Evolutionary conservation across 192 early-diverging fungal genomes (phyloP).

Genomic region (Anaeromyces robustus): DNA sequence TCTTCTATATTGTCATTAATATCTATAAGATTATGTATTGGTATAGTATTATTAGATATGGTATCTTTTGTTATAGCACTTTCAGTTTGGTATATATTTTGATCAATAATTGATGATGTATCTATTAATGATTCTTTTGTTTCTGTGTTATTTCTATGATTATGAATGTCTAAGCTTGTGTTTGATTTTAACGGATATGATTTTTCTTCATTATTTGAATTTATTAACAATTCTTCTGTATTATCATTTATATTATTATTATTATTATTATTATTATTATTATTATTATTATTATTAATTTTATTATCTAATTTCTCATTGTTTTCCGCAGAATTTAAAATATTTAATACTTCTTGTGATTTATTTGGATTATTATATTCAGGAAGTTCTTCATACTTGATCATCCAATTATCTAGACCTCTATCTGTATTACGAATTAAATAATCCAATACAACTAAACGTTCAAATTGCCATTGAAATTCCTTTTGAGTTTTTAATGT

Average conservation of each 20-base stretch:
- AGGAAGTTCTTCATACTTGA: slow-evolving; percentile 32
- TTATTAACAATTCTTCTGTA: neutral
- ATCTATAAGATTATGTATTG: neutral
- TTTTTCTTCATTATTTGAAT: neutral
- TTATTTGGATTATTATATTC: slow-evolving; percentile 14
- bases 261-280: neutral
- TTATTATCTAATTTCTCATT: neutral
- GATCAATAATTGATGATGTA: neutral
- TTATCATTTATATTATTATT: neutral
- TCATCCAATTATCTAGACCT: slow-evolving; percentile 75
- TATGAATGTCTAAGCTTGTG: neutral
- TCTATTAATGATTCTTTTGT: neutral
- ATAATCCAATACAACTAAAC: slow-evolving; percentile 72
- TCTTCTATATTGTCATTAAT: neutral
- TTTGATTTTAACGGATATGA: neutral
- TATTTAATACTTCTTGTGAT: neutral
- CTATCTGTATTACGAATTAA: slow-evolving; percentile 80
- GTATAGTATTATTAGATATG: neutral
- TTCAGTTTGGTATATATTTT: neutral
- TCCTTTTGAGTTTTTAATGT: slow-evolving; percentile 16
- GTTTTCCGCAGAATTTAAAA: neutral
- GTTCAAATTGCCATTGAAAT: slow-evolving; percentile 56
- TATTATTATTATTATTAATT: neutral
- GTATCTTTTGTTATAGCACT: neutral
- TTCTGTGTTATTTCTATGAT: neutral